phyloP scores from a whole-genome alignment of 2,329 filamentous ascomycete species.

The Pseudogymnoascus sp. region DNA sequence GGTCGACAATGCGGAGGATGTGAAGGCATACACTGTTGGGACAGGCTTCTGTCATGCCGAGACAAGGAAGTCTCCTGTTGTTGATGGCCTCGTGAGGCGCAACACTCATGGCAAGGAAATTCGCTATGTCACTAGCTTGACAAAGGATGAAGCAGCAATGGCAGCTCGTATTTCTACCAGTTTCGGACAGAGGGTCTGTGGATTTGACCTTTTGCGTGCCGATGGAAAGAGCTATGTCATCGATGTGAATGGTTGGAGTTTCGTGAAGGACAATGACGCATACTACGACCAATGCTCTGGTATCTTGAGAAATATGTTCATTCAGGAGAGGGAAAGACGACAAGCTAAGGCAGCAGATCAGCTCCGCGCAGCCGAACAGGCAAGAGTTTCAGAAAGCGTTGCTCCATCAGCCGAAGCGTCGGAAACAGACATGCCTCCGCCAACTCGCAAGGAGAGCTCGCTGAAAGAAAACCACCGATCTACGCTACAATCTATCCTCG shows the following conservation, averaged over 20 bases:
- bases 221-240: slow-evolving; percentile 92
- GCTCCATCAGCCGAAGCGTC: slow-evolving; percentile 14
- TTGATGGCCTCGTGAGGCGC: slow-evolving; percentile 88
- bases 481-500: slow-evolving; percentile 48
- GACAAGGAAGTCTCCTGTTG: slow-evolving; percentile 92
- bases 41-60: slow-evolving; percentile 91
- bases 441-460: slow-evolving; percentile 18
- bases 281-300: slow-evolving; percentile 89
- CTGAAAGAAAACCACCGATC: slow-evolving; percentile 38
- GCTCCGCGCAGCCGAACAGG: slow-evolving; percentile 27
- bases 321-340: slow-evolving; percentile 64
- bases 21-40: slow-evolving; percentile 97
- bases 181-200: slow-evolving; percentile 92
- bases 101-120: slow-evolving; percentile 98
- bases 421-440: slow-evolving; percentile 13
- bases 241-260: slow-evolving; percentile 98
- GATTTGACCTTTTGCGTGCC: slow-evolving; percentile 86
- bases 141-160: slow-evolving; percentile 71
- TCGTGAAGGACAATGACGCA: slow-evolving; percentile 98
- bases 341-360: slow-evolving; percentile 30
- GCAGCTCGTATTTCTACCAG: slow-evolving; percentile 83
- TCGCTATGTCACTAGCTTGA: slow-evolving; percentile 83
- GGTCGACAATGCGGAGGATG: slow-evolving; percentile 94
- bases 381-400: slow-evolving; percentile 22
- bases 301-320: slow-evolving; percentile 81